Conservation (phyloP, 768 basidiomycete genomes). For the Tricholoma matsutake region DNA sequence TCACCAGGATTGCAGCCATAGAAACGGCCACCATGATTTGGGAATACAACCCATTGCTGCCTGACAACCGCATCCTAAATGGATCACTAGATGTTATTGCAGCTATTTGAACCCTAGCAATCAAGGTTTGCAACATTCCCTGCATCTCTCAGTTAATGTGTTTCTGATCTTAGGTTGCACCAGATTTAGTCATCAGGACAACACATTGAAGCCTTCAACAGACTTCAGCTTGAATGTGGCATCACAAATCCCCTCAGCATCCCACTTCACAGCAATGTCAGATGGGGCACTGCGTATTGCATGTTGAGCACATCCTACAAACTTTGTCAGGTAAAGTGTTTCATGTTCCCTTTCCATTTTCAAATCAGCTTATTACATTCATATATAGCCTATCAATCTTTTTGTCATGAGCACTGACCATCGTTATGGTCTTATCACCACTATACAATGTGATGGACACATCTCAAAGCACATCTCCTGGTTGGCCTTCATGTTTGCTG, state of each 20-base stretch:
- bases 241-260: neutral
- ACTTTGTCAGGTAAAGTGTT: neutral
- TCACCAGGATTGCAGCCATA: too few relatives aligned
- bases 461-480: neutral
- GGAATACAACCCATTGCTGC: too few relatives aligned
- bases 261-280: neutral
- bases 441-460: neutral
- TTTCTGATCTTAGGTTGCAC: neutral
- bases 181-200: conserved; percentile 12
- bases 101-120: neutral
- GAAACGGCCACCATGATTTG: too few relatives aligned
- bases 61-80: too few relatives aligned
- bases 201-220: neutral
- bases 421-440: neutral
- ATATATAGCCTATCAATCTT: neutral
- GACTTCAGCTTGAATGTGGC: conserved; percentile 10
- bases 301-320: neutral
- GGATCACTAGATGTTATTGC: too few relatives aligned
- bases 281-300: neutral
- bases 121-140: conserved; percentile 6
- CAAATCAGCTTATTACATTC: neutral
- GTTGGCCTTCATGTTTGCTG: too few relatives aligned
- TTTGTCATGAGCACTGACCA: conserved; percentile 1
- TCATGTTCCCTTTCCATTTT: neutral
- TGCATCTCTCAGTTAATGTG: neutral